Evolutionary conservation across 306 rosid species (phyloP).

Genomic region (Boehmeria nivea): DNA sequence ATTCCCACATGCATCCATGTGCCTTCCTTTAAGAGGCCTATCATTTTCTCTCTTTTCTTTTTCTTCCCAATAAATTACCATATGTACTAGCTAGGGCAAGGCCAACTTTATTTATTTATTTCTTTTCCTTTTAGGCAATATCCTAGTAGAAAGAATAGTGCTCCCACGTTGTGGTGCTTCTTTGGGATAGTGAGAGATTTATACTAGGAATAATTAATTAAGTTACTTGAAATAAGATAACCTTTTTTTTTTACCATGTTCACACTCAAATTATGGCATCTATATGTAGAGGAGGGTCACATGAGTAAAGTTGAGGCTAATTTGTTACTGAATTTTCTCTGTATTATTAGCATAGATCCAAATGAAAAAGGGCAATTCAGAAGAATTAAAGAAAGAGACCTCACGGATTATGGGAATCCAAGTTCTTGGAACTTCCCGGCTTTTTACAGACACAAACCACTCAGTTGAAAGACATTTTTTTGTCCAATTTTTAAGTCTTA

Average conservation of each 20-base stretch:
- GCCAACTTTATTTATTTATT: not conserved
- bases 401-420: not conserved
- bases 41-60: constrained; percentile 17
- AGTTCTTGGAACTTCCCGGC: not conserved
- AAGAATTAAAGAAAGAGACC: constrained; percentile 7
- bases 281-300: not conserved
- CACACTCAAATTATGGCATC: not conserved
- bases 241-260: too few relatives aligned
- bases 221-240: too few relatives aligned
- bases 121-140: not conserved
- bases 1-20: constrained; percentile 71
- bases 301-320: not conserved
- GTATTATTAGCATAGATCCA: not conserved
- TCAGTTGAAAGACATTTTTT: not conserved
- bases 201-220: too few relatives aligned
- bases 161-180: too few relatives aligned
- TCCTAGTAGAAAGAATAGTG: too few relatives aligned
- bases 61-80: not conserved
- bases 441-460: constrained; percentile 7
- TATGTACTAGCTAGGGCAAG: not conserved
- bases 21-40: constrained; percentile 42
- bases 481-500: too few relatives aligned
- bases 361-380: not conserved
- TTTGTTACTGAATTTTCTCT: not conserved
- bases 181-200: too few relatives aligned